Percentiles rank a stretch among this genome's conserved stretches.
Evolutionary conservation across 2,329 filamentous ascomycete species (phyloP).

Genomic region (Rhinocladiella similis): DNA sequence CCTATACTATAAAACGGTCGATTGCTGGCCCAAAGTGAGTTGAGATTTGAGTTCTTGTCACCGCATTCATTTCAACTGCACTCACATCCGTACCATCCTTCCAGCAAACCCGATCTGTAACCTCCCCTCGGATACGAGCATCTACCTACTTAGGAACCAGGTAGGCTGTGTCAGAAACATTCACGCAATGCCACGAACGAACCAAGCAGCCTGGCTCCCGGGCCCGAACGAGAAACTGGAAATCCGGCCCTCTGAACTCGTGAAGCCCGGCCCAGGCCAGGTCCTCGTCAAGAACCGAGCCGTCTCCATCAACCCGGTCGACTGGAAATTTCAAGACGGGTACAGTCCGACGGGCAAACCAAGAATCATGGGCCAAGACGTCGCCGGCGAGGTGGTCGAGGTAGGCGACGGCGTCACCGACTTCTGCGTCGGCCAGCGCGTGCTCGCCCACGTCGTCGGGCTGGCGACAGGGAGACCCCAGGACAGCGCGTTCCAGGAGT

Average conservation of each 20-base stretch:
- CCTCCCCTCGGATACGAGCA: too few relatives aligned
- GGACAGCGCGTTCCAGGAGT: conserved; percentile 35
- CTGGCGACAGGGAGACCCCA: conserved; percentile 15
- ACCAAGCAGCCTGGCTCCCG: conserved; percentile 28
- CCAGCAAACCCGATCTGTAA: too few relatives aligned
- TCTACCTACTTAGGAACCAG: too few relatives aligned
- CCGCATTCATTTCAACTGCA: too few relatives aligned
- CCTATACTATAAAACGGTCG: too few relatives aligned
- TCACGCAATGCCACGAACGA: not conserved
- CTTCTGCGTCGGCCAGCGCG: conserved; percentile 34
- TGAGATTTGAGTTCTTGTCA: too few relatives aligned
- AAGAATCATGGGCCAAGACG: conserved; percentile 32
- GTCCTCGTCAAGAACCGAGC: conserved; percentile 31
- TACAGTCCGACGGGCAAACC: conserved; percentile 29
- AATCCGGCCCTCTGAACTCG: conserved; percentile 22
- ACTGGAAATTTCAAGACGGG: conserved; percentile 36
- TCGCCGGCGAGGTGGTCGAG: conserved; percentile 34
- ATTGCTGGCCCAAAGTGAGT: too few relatives aligned
- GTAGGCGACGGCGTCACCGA: conserved; percentile 30
- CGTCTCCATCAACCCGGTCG: conserved; percentile 34
- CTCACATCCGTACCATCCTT: too few relatives aligned
- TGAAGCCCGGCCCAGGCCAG: conserved; percentile 22
- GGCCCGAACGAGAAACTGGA: conserved; percentile 22
- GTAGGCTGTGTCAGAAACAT: too few relatives aligned
- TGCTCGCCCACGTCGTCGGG: conserved; percentile 31